Evolutionary conservation across 805 yeast genomes (phyloP), one percentile per base, ranked within the genome.

Genomic region (Lipomyces mesembrius): DNA sequence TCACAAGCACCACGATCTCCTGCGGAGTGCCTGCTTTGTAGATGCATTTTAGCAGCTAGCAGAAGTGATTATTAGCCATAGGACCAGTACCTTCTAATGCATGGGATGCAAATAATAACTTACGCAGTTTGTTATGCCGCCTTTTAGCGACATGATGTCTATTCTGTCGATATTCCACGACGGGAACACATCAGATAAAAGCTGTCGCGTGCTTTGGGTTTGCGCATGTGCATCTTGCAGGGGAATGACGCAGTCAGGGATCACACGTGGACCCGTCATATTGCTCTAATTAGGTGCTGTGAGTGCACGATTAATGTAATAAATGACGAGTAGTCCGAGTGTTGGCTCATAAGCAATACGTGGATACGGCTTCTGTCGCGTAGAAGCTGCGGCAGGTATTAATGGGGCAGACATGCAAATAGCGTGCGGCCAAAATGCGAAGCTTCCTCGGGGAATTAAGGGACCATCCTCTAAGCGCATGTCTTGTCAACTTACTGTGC

Each of bases 1-100:
- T 80, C 63, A 89, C 87, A 20, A 89, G 80, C 20, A 68, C 69
- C 5, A 27, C 29, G 52, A 39, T 20, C 29, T 65, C 66, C 35
- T 65, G 60, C 12, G 55, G 39, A 6, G 72, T 57, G 17, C 59
- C 57, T 7, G 58, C 59, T 14, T 17, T 59, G 55, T 69, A 57
- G 22, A 39, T 29, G 46, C 69, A 59, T 46, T 68, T 55, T 12
- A 68, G 39, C 12, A 68, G 63, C 71, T 67, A n/a, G n/a, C n/a
- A n/a, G 6, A 43, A 14, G 20, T 20, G 8, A 29, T 43, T 8
- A 34, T 52, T 32, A 57, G n/a, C 46, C 35, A n/a, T 20, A 12
- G 35, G 17, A 34, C 49, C 20, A 20, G 6, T 17, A 34, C 17
- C 43, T 20, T 56, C 25, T 2, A 46, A 32, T 14, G 27, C 49